Percentiles rank a stretch among this genome's conserved stretches.
phyloP scores from a whole-genome alignment of 768 basidiomycete species.

The Macrocybe gigantea region DNA sequence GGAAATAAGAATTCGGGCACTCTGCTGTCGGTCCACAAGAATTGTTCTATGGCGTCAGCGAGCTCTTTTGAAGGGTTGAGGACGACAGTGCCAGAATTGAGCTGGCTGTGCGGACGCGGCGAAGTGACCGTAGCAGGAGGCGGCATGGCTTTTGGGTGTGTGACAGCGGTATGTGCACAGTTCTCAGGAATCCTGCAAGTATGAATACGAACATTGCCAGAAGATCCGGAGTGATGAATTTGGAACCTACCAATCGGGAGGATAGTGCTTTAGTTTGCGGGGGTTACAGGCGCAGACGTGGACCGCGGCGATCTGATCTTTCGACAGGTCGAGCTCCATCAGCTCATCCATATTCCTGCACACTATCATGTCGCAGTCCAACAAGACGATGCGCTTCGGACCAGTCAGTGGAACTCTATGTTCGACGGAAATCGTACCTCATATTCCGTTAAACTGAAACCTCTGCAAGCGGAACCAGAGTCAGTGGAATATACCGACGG shows the following conservation, averaged over 20 bases:
- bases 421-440: constrained; percentile 36
- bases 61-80: constrained; percentile 65
- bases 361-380: constrained; percentile 89
- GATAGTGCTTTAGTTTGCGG: constrained; percentile 77
- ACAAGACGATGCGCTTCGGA: constrained; percentile 63
- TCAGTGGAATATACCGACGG: not conserved
- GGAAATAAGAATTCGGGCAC: constrained; percentile 57
- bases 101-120: constrained; percentile 72
- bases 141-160: constrained; percentile 36
- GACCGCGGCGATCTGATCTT: constrained; percentile 77
- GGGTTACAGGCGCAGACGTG: constrained; percentile 97
- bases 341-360: constrained; percentile 76
- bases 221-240: not conserved
- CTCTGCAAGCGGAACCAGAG: constrained; percentile 21
- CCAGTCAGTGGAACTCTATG: constrained; percentile 5
- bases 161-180: constrained; percentile 69
- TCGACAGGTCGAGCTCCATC: constrained; percentile 52
- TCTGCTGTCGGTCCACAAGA: constrained; percentile 40
- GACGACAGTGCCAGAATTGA: constrained; percentile 90
- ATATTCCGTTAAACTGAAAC: constrained; percentile 63
- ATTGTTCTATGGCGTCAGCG: constrained; percentile 46
- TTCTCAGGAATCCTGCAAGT: constrained; percentile 83
- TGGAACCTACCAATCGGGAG: constrained; percentile 70
- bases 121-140: constrained; percentile 28
- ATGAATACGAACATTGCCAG: constrained; percentile 3